phyloP scores from a whole-genome alignment of 768 basidiomycete genomes.

The Tylopilus rubrobrunneus region DNA sequence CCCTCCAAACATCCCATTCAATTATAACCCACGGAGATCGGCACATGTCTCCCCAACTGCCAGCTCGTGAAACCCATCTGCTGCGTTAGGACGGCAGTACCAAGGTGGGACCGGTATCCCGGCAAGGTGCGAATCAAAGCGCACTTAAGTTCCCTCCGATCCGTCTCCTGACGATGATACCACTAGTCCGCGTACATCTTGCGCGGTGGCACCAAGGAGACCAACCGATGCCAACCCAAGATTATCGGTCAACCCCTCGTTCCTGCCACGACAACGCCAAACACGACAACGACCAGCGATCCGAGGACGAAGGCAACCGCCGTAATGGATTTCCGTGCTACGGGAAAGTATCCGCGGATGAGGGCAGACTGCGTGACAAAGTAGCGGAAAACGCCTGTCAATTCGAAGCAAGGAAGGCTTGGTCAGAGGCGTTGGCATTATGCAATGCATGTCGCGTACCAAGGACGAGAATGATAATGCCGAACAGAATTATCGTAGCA shows the following conservation, averaged over 20 bases:
- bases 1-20: no score
- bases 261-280: slow-evolving; percentile 39
- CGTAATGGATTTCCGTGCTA: slow-evolving; percentile 43
- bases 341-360: slow-evolving; percentile 48
- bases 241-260: slow-evolving; percentile 6
- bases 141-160: neutral
- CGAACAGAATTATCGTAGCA: slow-evolving; percentile 43
- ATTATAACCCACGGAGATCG: no score
- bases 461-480: slow-evolving; percentile 43
- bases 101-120: neutral
- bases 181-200: neutral
- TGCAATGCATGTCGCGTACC: slow-evolving; percentile 32
- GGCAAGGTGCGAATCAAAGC: neutral
- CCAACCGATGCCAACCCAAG: neutral
- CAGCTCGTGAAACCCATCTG: neutral
- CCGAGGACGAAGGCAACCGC: slow-evolving; percentile 40
- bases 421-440: neutral
- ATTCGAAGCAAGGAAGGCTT: neutral
- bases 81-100: neutral
- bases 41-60: no score
- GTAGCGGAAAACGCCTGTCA: slow-evolving; percentile 47
- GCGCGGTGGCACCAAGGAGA: neutral
- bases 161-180: neutral
- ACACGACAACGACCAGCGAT: slow-evolving; percentile 39
- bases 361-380: slow-evolving; percentile 51